Base-by-base conservation (phyloP, 176 grass and related monocot genomes). In the Areca catechu region DNA sequence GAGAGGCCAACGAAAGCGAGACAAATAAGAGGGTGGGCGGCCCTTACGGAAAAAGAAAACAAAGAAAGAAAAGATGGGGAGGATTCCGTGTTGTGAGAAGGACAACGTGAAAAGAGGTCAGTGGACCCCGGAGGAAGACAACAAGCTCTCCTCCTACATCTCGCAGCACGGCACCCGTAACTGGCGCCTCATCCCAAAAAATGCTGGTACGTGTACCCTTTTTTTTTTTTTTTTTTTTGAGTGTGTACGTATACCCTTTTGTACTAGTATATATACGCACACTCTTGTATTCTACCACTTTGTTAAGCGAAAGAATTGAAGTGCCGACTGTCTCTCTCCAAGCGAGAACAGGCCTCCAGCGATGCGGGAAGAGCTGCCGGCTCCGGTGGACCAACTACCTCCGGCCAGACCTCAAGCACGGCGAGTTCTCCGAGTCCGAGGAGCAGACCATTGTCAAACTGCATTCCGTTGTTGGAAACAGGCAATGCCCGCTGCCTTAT, bases 301-400 rank as follows among this genome's bases (percentile, higher is more conserved):
- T 29, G 27, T 29, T 29, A 4, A 5, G 27, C 5, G 27, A 29
- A 6, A 0, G 1, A 6, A 6, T 29, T 29, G 5, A 29, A 6
- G 5, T 29, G 27, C 27, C 27, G 27, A 29, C 27, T 29, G 5
- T 6, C 27, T 29, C 27, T 29, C 6, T 29, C 27, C 27, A 7
- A 5, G 27, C 27, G 27, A 29, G 5, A 29, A 16, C 63, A 90
- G 91, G 93, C 1, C 7, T 97, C 29, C 93, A 89, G 74, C 79
- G 87, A 19, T 98, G 93, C 49, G 93, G 93, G 60, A 98, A 98
- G 83, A 88, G 93, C 70, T 98, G 93, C 78, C 75, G 87, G 7
- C 81, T 98, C 24, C 78, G 93, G 57, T 98, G 87, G 87, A 92
- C 87, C 0, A 98, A 98, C 77, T 98, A 98, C 87, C 87, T 98